Evolutionary conservation across 345 rosid species (phyloP).

Genomic region (Mangifera indica): DNA sequence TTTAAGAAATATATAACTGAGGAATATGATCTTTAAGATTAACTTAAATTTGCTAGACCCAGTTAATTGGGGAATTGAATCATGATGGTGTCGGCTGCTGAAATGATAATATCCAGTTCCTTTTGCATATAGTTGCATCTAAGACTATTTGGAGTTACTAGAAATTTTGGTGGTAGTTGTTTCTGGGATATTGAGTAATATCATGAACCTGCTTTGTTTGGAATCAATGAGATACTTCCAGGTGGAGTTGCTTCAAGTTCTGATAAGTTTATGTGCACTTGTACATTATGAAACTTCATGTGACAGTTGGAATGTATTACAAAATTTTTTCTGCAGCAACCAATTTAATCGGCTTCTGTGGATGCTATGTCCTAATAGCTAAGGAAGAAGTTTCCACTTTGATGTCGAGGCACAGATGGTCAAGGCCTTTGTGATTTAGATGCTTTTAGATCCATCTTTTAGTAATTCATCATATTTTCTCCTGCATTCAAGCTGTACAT

Average conservation of each 20-base stretch:
- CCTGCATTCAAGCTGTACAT: neutral
- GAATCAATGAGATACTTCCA: neutral
- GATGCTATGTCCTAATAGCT: too few species aligned
- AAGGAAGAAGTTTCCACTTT: too few species aligned
- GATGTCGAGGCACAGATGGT: too few species aligned
- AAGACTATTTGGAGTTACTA: neutral
- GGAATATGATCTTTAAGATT: neutral
- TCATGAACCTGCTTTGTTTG: neutral
- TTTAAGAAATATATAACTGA: neutral
- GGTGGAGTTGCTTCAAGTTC: neutral
- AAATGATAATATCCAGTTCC: neutral
- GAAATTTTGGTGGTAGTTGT: neutral
- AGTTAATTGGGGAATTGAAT: slow-evolving; percentile 4
- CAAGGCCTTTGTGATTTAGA: too few species aligned
- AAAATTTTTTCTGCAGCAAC: neutral
- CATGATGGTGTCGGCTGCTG: neutral
- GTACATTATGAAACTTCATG: neutral
- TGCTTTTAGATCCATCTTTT: too few species aligned
- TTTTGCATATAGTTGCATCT: neutral
- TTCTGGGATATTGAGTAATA: neutral
- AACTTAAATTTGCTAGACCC: neutral
- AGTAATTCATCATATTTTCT: neutral
- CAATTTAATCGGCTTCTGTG: too few species aligned
- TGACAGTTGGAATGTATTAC: neutral
- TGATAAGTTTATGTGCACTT: neutral